These are phyloP conservation scores for Exophiala spinifera DNA, from an alignment of 2,329 filamentous ascomycete genomes.

Conservation along the genomic window DNA sequence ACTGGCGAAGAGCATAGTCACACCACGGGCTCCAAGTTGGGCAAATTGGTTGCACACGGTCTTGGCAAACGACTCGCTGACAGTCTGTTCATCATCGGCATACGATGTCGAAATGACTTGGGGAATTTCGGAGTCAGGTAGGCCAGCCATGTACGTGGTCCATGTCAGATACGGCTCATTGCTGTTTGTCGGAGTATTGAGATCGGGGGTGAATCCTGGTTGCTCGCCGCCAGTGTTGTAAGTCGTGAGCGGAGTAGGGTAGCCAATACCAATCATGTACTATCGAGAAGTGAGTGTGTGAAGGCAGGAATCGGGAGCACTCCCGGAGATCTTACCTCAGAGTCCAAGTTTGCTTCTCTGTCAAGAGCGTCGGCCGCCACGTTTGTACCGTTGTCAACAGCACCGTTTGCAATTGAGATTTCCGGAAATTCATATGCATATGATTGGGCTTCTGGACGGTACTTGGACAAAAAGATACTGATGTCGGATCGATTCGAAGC, in stretches of 20 bases:
- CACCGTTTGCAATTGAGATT: constrained; percentile 35
- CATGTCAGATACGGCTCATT: constrained; percentile 23
- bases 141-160: constrained; percentile 19
- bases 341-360: constrained; percentile 23
- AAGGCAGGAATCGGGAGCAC: neutral
- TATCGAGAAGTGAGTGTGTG: neutral
- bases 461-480: constrained; percentile 37
- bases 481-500: constrained; percentile 46
- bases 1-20: constrained; percentile 63
- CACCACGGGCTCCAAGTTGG: constrained; percentile 63
- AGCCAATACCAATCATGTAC: constrained; percentile 27
- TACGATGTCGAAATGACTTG: constrained; percentile 64
- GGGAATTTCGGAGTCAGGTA: constrained; percentile 49
- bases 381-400: constrained; percentile 26
- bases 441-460: constrained; percentile 37
- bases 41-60: constrained; percentile 61
- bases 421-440: constrained; percentile 34
- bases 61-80: constrained; percentile 60
- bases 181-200: constrained; percentile 13
- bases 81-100: constrained; percentile 63
- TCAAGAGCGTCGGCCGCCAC: constrained; percentile 8
- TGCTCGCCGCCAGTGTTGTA: constrained; percentile 54
- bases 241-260: constrained; percentile 46
- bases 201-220: constrained; percentile 18
- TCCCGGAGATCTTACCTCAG: constrained; percentile 1